Evolutionary conservation across 2,329 filamentous ascomycete genomes (phyloP).

Genomic region (Xylaria sp.): DNA sequence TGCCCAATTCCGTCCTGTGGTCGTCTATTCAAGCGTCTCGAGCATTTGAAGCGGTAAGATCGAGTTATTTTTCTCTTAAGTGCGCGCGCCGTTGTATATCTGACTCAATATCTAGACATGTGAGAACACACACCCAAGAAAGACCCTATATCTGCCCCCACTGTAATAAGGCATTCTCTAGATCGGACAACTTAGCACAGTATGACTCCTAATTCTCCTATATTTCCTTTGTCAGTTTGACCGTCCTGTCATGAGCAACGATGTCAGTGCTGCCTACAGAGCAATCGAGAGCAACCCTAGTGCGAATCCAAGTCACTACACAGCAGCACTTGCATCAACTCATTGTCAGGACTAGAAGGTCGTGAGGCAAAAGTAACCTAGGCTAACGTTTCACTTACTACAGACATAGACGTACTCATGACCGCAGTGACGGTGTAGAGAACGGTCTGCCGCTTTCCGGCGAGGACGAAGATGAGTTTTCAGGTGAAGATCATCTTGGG

Average conservation of each 20-base stretch:
- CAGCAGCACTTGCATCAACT: conserved; percentile 52
- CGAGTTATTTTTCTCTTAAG: conserved; percentile 55
- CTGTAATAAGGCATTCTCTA: conserved; percentile 98
- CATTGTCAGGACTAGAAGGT: conserved; percentile 48
- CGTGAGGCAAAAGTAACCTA: conserved; percentile 13
- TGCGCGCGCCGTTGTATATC: conserved; percentile 57
- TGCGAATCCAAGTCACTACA: conserved; percentile 50
- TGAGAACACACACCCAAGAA: conserved; percentile 99
- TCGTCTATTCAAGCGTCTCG: conserved; percentile 96
- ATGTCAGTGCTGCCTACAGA: conserved; percentile 51
- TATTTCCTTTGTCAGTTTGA: conserved; percentile 52
- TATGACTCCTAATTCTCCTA: conserved; percentile 64
- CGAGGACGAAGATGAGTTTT: conserved; percentile 85
- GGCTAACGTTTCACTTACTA: conserved; percentile 56
- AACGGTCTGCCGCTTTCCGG: conserved; percentile 73
- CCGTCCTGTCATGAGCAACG: conserved; percentile 57
- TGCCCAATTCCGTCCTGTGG: conserved; percentile 99
- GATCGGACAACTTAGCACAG: conserved; percentile 99
- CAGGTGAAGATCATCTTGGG: conserved; percentile 84
- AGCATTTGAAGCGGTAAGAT: conserved; percentile 97
- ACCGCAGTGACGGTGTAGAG: conserved; percentile 71
- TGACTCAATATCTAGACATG: conserved; percentile 78
- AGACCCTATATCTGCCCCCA: conserved; percentile 97
- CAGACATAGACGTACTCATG: conserved; percentile 85
- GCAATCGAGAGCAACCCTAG: conserved; percentile 46